Percentiles rank a stretch among this genome's conserved stretches.
These are phyloP conservation scores for Omphalotus olearius DNA, from an alignment of 1,284 basidiomycete species.

Conservation along the genomic window DNA sequence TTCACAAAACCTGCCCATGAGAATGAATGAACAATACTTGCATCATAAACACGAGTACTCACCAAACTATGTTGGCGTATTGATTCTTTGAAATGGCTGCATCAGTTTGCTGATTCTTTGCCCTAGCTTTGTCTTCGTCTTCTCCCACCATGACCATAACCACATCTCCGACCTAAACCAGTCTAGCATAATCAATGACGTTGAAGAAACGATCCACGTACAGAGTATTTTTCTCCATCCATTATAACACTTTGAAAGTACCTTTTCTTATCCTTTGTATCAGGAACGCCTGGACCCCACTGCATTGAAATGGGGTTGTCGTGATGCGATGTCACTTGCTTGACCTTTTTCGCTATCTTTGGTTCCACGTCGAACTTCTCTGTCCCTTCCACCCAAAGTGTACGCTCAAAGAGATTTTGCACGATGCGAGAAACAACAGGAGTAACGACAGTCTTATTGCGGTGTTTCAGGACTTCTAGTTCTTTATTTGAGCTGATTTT, in stretches of 20 bases:
- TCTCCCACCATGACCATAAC: conserved; percentile 54
- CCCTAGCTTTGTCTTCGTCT: conserved; percentile 32
- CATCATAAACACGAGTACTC: conserved; percentile 14
- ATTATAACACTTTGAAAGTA: conserved; percentile 44
- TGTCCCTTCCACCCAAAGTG: conserved; percentile 25
- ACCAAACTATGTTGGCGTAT: conserved; percentile 48
- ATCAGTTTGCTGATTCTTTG: neutral
- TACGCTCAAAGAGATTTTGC: conserved; percentile 41
- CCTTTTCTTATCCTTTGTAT: conserved; percentile 26
- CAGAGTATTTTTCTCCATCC: conserved; percentile 52
- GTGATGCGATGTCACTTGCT: conserved; percentile 33
- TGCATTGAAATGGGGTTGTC: conserved; percentile 40
- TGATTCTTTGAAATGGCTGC: conserved; percentile 4
- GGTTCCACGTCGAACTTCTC: conserved; percentile 22
- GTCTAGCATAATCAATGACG: neutral
- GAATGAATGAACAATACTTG: neutral
- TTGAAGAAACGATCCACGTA: conserved; percentile 23
- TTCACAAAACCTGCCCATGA: conserved; percentile 50
- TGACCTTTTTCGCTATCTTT: conserved; percentile 18
- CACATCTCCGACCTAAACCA: conserved; percentile 48
- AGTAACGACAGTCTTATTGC: conserved; percentile 29
- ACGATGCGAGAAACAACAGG: conserved; percentile 49
- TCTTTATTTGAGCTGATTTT: no score
- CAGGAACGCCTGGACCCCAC: conserved; percentile 37
- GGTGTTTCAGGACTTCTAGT: conserved; percentile 13